Conservation (phyloP, 148 eudicot genomes). For the Hydrangea macrophylla region DNA sequence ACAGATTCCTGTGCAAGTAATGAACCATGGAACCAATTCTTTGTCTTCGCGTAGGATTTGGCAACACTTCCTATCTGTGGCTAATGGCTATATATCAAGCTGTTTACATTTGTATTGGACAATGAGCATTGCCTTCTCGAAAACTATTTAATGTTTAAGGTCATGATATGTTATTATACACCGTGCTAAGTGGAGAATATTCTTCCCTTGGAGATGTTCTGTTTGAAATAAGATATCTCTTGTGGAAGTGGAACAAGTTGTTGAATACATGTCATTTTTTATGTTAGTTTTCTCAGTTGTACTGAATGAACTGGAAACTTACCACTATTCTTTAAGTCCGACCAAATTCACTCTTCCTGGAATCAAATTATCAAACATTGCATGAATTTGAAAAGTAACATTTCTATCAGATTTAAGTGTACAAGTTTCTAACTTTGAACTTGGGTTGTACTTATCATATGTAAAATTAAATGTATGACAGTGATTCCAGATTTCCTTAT, state of each 20-base stretch:
- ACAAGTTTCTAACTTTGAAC: not conserved
- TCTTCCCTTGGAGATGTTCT: not conserved
- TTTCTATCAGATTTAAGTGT: not conserved
- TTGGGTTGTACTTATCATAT: not conserved
- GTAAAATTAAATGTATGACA: not conserved
- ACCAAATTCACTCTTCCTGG: not conserved
- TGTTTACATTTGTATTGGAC: too few relatives aligned
- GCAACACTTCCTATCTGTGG: not conserved
- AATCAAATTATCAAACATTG: not conserved
- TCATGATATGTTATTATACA: too few relatives aligned
- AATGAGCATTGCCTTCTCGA: too few relatives aligned
- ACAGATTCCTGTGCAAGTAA: too few relatives aligned
- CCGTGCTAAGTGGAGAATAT: too few relatives aligned
- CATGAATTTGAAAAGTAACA: not conserved
- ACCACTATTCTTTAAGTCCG: not conserved
- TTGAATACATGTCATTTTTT: not conserved
- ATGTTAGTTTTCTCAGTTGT: not conserved
- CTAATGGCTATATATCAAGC: too few relatives aligned
- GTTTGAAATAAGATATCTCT: not conserved
- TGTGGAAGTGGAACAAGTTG: not conserved
- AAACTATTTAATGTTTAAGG: too few relatives aligned
- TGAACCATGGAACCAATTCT: too few relatives aligned
- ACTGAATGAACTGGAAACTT: not conserved
- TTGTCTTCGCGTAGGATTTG: too few relatives aligned
- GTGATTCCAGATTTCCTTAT: not conserved